These are phyloP conservation scores for Forsythia viridissima DNA, from an alignment of 257 asterid species.

Conservation along the genomic window DNA sequence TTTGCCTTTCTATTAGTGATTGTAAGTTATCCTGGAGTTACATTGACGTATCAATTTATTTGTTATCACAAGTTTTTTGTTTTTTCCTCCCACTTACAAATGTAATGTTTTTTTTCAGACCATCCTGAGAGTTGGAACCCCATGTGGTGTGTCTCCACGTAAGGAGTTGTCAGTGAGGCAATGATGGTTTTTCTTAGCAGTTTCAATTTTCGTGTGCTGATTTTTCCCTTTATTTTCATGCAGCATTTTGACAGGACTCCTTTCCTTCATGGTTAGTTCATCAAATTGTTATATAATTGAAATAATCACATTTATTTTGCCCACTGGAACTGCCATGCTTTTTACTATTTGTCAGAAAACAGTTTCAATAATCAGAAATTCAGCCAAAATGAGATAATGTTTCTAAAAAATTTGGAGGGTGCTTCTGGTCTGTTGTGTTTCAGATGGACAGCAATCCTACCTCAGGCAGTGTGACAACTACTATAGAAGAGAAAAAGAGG, in stretches of 20 bases:
- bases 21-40: conserved; percentile 30
- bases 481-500: conserved; percentile 69
- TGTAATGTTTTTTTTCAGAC: conserved; percentile 22
- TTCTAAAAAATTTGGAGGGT: background rate
- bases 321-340: conserved; percentile 5
- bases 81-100: background rate
- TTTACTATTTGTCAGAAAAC: conserved; percentile 3
- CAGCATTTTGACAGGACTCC: conserved; percentile 97
- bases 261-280: conserved; percentile 93
- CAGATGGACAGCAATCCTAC: conserved; percentile 96
- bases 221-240: conserved; percentile 34
- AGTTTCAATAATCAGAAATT: conserved; percentile 20
- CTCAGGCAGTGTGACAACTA: conserved; percentile 88
- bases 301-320: background rate
- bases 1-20: conserved; percentile 15
- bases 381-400: background rate
- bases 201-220: conserved; percentile 33
- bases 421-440: conserved; percentile 21
- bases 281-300: background rate
- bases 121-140: conserved; percentile 66
- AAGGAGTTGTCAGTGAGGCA: conserved; percentile 1
- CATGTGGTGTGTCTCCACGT: conserved; percentile 62
- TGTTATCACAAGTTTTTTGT: background rate
- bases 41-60: background rate
- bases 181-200: background rate